Conservation (phyloP, 257 asterid genomes). For the Thymus quinquecostatus region DNA sequence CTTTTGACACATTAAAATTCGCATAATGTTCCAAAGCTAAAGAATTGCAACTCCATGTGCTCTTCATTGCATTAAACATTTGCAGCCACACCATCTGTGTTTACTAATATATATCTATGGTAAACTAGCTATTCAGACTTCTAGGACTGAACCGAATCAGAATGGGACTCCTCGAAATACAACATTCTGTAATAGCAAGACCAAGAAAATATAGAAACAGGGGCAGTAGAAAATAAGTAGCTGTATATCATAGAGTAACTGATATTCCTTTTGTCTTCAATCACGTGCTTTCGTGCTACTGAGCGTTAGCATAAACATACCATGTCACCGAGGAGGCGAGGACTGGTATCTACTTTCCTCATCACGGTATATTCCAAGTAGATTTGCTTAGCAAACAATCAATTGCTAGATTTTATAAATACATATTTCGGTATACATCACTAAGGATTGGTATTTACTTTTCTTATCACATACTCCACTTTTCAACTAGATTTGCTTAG, state of each 20-base stretch:
- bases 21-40: not conserved
- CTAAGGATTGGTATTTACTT: too few relatives aligned
- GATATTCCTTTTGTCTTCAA: not conserved
- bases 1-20: not conserved
- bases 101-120: not conserved
- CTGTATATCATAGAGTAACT: not conserved
- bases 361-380: not conserved
- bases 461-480: too few relatives aligned
- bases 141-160: slow-evolving; percentile 2
- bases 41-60: slow-evolving; percentile 14
- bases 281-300: not conserved
- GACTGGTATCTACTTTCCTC: not conserved
- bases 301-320: slow-evolving; percentile 18
- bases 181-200: slow-evolving; percentile 10
- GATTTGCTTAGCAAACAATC: not conserved
- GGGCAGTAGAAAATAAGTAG: not conserved
- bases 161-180: slow-evolving; percentile 16
- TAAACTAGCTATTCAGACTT: slow-evolving; percentile 1
- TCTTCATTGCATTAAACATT: not conserved
- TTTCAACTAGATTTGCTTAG: too few relatives aligned
- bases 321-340: not conserved
- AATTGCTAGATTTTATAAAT: slow-evolving; percentile 12
- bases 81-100: not conserved
- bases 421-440: too few relatives aligned
- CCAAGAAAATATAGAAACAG: not conserved